Conservation (phyloP, 2,329 filamentous ascomycete species). For the Cercospora beticola region DNA sequence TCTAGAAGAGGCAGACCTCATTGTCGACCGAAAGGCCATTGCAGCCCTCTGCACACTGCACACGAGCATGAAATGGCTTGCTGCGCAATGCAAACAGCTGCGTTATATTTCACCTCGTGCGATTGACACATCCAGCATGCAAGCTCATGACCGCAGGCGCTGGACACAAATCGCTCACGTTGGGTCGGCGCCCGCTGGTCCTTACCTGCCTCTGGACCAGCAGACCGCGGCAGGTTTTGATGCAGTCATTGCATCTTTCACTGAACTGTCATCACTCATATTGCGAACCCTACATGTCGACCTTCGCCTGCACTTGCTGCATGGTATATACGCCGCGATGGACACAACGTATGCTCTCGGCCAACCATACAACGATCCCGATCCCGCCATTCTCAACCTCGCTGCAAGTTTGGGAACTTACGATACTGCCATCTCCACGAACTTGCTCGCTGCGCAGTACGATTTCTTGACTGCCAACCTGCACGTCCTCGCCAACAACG, state of each 20-base stretch:
- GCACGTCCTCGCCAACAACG: conserved; percentile 72
- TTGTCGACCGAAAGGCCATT: conserved; percentile 84
- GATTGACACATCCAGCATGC: conserved; percentile 59
- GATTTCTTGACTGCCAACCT: conserved; percentile 75
- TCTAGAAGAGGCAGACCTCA: conserved; percentile 76
- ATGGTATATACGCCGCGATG: conserved; percentile 66
- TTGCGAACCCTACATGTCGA: conserved; percentile 87
- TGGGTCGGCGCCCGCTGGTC: conserved; percentile 52
- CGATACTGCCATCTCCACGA: conserved; percentile 75
- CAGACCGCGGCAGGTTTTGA: conserved; percentile 89
- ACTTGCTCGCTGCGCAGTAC: conserved; percentile 67
- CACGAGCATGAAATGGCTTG: conserved; percentile 98
- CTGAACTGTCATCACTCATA: conserved; percentile 73
- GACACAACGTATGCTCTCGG: conserved; percentile 55
- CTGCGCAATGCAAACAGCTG: conserved; percentile 75
- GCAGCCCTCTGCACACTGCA: conserved; percentile 83
- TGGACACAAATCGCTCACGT: conserved; percentile 61
- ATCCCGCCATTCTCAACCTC: conserved; percentile 75
- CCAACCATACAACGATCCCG: conserved; percentile 73
- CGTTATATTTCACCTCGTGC: conserved; percentile 77
- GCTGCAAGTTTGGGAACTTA: conserved; percentile 83
- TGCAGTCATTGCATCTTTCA: conserved; percentile 77
- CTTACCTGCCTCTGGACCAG: conserved; percentile 83
- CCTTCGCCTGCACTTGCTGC: conserved; percentile 78
- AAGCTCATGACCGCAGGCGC: conserved; percentile 61